Evolutionary conservation across 352 stramenopile species (phyloP).

Genomic region (Globisporangium spinosum): DNA sequence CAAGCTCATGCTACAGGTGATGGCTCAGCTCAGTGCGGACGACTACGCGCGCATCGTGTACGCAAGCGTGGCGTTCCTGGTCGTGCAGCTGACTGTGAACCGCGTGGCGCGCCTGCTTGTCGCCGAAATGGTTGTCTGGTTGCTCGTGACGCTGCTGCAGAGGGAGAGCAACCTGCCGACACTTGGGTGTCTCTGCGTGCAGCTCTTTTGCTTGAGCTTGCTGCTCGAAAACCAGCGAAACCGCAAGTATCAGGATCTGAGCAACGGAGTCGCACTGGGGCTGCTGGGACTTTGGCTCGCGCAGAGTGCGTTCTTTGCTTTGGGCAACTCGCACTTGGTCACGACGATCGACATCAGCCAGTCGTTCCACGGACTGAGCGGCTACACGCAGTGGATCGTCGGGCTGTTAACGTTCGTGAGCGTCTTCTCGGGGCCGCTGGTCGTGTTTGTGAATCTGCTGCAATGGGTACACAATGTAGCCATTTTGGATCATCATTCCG

Average conservation of each 20-base stretch:
- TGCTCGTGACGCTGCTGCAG: slow-evolving; percentile 58
- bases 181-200: slow-evolving; percentile 46
- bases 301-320: slow-evolving; percentile 74
- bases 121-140: slow-evolving; percentile 55
- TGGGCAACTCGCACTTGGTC: slow-evolving; percentile 88
- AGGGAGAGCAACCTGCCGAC: slow-evolving; percentile 57
- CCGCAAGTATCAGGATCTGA: slow-evolving; percentile 6
- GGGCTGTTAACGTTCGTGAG: slow-evolving; percentile 70
- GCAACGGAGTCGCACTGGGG: slow-evolving; percentile 17
- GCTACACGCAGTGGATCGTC: slow-evolving; percentile 83
- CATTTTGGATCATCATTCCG: neutral
- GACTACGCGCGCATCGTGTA: slow-evolving; percentile 53
- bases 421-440: slow-evolving; percentile 69
- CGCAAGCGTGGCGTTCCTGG: slow-evolving; percentile 13
- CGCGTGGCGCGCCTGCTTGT: slow-evolving; percentile 16
- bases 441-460: slow-evolving; percentile 46
- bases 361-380: slow-evolving; percentile 74
- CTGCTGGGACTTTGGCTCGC: slow-evolving; percentile 45
- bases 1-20: neutral
- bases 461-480: slow-evolving; percentile 32
- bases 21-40: slow-evolving; percentile 25
- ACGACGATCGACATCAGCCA: slow-evolving; percentile 89
- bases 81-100: slow-evolving; percentile 10
- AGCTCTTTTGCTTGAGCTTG: slow-evolving; percentile 31
- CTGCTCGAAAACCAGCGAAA: slow-evolving; percentile 18